phyloP scores from a whole-genome alignment of 164 flowering plant species.

The Buxus sempervirens region DNA sequence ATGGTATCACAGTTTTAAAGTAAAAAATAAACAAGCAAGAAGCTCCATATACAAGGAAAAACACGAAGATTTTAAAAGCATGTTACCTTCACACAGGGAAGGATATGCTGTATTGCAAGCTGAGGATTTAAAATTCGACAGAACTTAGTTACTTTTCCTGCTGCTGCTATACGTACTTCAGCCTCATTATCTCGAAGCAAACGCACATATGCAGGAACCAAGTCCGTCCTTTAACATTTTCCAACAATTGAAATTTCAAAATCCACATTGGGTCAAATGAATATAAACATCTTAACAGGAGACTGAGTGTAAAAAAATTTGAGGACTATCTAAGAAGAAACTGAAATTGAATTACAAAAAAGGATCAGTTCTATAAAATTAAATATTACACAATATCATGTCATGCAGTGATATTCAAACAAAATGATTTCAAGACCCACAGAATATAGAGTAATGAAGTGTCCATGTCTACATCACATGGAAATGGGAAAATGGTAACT shows the following conservation, averaged over 20 bases:
- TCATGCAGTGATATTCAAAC: too few relatives aligned
- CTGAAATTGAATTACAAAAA: background rate
- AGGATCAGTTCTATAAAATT: too few relatives aligned
- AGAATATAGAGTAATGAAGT: too few relatives aligned
- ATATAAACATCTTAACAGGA: background rate
- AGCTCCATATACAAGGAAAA: background rate
- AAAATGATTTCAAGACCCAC: too few relatives aligned
- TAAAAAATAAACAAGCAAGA: background rate
- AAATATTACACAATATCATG: too few relatives aligned
- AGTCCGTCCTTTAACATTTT: conserved; percentile 52
- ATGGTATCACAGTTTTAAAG: background rate
- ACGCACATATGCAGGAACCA: conserved; percentile 95
- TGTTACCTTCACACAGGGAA: conserved; percentile 96
- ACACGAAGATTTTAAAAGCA: conserved; percentile 4
- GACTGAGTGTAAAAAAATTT: background rate
- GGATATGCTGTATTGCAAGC: conserved; percentile 90
- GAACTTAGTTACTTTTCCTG: conserved; percentile 93
- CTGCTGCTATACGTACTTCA: conserved; percentile 97
- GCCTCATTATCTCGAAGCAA: conserved; percentile 98
- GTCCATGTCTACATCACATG: too few relatives aligned
- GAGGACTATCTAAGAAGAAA: background rate
- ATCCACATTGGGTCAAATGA: too few relatives aligned
- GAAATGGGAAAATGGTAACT: too few relatives aligned
- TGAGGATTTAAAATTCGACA: conserved; percentile 83
- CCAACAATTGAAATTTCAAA: background rate